Evolutionary conservation across 495 filamentous ascomycete species (phyloP).

Genomic region (Neurospora sublineolata): DNA sequence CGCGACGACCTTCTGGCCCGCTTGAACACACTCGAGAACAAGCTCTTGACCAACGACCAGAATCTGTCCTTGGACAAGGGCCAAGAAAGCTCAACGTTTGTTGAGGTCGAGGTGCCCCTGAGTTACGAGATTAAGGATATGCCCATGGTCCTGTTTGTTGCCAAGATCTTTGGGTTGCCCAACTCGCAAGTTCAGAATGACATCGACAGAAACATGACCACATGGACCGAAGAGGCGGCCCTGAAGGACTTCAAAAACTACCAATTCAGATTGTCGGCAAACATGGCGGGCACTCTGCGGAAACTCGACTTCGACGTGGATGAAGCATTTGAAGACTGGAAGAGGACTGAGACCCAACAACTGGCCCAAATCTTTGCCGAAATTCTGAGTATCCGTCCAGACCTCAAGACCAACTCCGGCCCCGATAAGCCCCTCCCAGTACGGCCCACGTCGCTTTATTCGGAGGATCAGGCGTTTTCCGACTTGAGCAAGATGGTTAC

Average conservation of each 20-base stretch:
- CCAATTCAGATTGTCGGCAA: slow-evolving; percentile 68
- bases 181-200: slow-evolving; percentile 70
- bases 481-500: slow-evolving; percentile 47
- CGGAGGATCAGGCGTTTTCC: slow-evolving; percentile 40
- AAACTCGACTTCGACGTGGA: slow-evolving; percentile 84
- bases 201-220: slow-evolving; percentile 64
- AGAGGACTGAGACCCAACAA: slow-evolving; percentile 67
- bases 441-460: slow-evolving; percentile 27
- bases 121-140: slow-evolving; percentile 95
- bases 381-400: slow-evolving; percentile 76
- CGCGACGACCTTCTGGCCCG: slow-evolving; percentile 70
- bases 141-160: slow-evolving; percentile 79
- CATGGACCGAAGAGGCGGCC: slow-evolving; percentile 87
- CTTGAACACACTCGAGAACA: slow-evolving; percentile 75
- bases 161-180: slow-evolving; percentile 68
- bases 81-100: slow-evolving; percentile 46
- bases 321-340: slow-evolving; percentile 84
- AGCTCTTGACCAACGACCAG: slow-evolving; percentile 90
- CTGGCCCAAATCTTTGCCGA: slow-evolving; percentile 86
- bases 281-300: slow-evolving; percentile 65
- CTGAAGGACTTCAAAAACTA: slow-evolving; percentile 87
- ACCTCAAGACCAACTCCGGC: slow-evolving; percentile 53
- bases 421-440: slow-evolving; percentile 36
- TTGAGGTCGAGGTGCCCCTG: slow-evolving; percentile 69
- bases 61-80: slow-evolving; percentile 54